Evolutionary conservation across 345 rosid genomes (phyloP).

Genomic region (Schrenkiella parvula): DNA sequence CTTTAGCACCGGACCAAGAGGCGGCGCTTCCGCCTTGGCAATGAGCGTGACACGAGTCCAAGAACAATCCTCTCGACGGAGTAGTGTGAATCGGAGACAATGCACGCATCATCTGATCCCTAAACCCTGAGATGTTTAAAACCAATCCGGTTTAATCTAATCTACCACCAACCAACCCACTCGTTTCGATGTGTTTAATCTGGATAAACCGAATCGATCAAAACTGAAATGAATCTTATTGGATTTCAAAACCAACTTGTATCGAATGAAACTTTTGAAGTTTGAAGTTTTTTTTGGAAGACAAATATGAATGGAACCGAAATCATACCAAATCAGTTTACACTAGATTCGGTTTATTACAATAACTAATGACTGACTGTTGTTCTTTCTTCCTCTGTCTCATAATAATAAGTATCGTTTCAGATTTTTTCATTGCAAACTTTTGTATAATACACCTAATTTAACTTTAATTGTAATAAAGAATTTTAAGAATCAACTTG

Average conservation of each 20-base stretch:
- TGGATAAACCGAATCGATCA: background rate
- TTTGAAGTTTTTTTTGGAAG: background rate
- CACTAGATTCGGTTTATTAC: no score
- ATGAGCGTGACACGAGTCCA: slow-evolving; percentile 82
- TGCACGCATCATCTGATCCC: slow-evolving; percentile 54
- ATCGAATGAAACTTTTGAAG: background rate
- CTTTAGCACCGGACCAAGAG: slow-evolving; percentile 57
- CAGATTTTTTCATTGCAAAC: no score
- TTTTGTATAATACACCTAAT: no score
- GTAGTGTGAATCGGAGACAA: slow-evolving; percentile 43
- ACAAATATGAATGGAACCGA: background rate
- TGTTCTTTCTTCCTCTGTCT: no score
- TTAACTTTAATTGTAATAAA: no score
- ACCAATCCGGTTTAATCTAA: slow-evolving; percentile 12
- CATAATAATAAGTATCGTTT: no score
- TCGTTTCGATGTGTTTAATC: background rate
- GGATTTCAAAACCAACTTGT: background rate
- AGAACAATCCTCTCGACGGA: slow-evolving; percentile 59
- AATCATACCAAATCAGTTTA: background rate
- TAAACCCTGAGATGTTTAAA: slow-evolving; percentile 43
- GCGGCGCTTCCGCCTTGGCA: slow-evolving; percentile 75
- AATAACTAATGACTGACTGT: no score
- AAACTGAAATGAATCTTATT: no score
- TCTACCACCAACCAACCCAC: background rate
- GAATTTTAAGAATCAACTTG: no score